Evolutionary conservation across 805 yeast genomes (phyloP).

Genomic region (Yamadazyma laniorum): DNA sequence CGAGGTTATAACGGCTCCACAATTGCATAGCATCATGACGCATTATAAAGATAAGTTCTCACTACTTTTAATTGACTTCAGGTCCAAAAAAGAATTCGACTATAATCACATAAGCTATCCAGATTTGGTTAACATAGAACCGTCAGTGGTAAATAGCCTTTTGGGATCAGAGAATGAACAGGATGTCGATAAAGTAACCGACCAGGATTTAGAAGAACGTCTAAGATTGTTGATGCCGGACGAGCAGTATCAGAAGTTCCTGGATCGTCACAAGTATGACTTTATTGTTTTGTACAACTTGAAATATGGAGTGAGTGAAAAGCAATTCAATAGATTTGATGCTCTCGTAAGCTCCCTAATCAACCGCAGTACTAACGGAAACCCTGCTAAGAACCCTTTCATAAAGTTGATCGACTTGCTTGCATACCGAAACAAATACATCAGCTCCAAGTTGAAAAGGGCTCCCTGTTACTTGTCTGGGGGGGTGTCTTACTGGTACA

Average conservation of each 20-base stretch:
- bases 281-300: slow-evolving; percentile 65
- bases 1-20: slow-evolving; percentile 20
- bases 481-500: slow-evolving; percentile 36
- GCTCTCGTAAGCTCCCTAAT: slow-evolving; percentile 33
- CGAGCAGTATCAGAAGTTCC: slow-evolving; percentile 54
- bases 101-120: slow-evolving; percentile 59
- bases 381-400: slow-evolving; percentile 57
- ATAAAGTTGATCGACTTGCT: slow-evolving; percentile 40
- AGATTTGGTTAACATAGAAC: slow-evolving; percentile 73
- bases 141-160: slow-evolving; percentile 40
- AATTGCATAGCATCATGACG: slow-evolving; percentile 16
- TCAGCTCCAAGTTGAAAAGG: slow-evolving; percentile 31
- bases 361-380: slow-evolving; percentile 33
- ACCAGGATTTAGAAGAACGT: slow-evolving; percentile 63
- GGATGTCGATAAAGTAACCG: slow-evolving; percentile 41
- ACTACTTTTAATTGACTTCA: slow-evolving; percentile 67
- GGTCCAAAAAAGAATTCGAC: slow-evolving; percentile 60
- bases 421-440: slow-evolving; percentile 29
- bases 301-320: slow-evolving; percentile 29
- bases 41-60: slow-evolving; percentile 8
- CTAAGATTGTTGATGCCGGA: slow-evolving; percentile 57
- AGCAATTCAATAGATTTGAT: slow-evolving; percentile 28
- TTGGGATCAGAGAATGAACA: slow-evolving; percentile 11
- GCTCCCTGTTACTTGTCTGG: slow-evolving; percentile 37
- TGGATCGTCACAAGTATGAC: slow-evolving; percentile 53